These are phyloP conservation scores for Fusarium succisae DNA, from an alignment of 2,329 filamentous ascomycete species.

Conservation along the genomic window DNA sequence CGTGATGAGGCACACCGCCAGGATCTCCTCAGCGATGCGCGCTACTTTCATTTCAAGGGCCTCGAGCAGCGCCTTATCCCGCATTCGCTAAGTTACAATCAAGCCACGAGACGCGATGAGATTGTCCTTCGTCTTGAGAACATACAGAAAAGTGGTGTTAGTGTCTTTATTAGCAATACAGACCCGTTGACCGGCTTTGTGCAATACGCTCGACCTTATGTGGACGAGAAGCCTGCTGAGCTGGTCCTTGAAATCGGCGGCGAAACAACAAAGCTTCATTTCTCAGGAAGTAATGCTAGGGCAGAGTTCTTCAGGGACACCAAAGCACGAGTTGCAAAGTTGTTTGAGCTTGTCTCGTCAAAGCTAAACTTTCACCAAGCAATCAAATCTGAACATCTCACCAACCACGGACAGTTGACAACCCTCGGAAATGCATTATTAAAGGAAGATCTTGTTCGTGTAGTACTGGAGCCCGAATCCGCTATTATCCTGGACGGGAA, in stretches of 20 bases:
- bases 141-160: slow-evolving; percentile 86
- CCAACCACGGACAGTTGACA: slow-evolving; percentile 66
- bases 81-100: slow-evolving; percentile 79
- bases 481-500: slow-evolving; percentile 68
- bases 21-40: slow-evolving; percentile 82
- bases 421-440: slow-evolving; percentile 76
- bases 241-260: slow-evolving; percentile 82
- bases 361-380: slow-evolving; percentile 76
- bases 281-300: slow-evolving; percentile 52
- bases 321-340: slow-evolving; percentile 73
- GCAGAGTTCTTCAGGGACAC: slow-evolving; percentile 79
- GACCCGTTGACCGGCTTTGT: slow-evolving; percentile 63
- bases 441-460: slow-evolving; percentile 74
- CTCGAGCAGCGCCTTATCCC: slow-evolving; percentile 88
- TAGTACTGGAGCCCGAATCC: slow-evolving; percentile 68
- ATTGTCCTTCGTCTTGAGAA: slow-evolving; percentile 85
- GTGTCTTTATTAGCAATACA: slow-evolving; percentile 60
- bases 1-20: slow-evolving; percentile 79
- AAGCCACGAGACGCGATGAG: slow-evolving; percentile 72
- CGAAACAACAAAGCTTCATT: slow-evolving; percentile 69
- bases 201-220: slow-evolving; percentile 83
- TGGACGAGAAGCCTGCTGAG: slow-evolving; percentile 78
- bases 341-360: slow-evolving; percentile 83
- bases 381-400: slow-evolving; percentile 55
- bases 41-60: slow-evolving; percentile 93